These are phyloP conservation scores for Penicillium verrucosum DNA, from an alignment of 2,329 filamentous ascomycete species.

Conservation along the genomic window DNA sequence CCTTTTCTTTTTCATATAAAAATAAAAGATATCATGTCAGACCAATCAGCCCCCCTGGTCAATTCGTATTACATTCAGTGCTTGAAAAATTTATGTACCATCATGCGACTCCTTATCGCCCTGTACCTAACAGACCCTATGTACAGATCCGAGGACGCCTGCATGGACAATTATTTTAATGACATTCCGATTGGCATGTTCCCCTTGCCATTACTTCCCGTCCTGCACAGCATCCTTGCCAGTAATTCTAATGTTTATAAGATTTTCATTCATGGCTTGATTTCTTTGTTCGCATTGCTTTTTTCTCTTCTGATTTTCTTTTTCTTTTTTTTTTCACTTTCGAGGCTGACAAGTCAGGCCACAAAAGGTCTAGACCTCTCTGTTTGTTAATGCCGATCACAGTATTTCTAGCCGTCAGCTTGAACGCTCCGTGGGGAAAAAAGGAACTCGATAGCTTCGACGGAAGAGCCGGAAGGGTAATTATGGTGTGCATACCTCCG, in stretches of 20 bases:
- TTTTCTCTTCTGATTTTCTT: neutral
- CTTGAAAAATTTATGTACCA: conserved; percentile 1
- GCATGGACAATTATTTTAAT: conserved; percentile 4
- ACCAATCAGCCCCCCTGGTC: conserved; percentile 15
- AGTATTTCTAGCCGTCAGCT: conserved; percentile 5
- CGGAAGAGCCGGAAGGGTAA: conserved; percentile 13
- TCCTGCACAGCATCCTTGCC: conserved; percentile 7
- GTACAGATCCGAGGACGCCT: conserved; percentile 5
- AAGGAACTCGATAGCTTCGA: conserved; percentile 17
- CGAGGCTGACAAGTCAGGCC: conserved; percentile 7
- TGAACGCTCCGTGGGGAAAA: conserved; percentile 10
- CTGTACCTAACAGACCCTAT: neutral
- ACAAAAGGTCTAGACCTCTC: conserved; percentile 1
- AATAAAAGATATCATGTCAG: too few species aligned
- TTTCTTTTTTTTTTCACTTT: neutral
- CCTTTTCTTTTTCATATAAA: neutral
- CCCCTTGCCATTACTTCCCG: conserved; percentile 10
- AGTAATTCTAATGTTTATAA: neutral
- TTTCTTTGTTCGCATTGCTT: conserved; percentile 4
- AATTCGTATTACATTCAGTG: neutral
- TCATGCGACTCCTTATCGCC: conserved; percentile 11
- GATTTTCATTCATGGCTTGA: neutral
- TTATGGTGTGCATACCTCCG: conserved; percentile 22
- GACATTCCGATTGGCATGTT: conserved; percentile 10
- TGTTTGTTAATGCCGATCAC: conserved; percentile 5